Base-by-base conservation (phyloP, 768 basidiomycete genomes). In the Mycena rosella region DNA sequence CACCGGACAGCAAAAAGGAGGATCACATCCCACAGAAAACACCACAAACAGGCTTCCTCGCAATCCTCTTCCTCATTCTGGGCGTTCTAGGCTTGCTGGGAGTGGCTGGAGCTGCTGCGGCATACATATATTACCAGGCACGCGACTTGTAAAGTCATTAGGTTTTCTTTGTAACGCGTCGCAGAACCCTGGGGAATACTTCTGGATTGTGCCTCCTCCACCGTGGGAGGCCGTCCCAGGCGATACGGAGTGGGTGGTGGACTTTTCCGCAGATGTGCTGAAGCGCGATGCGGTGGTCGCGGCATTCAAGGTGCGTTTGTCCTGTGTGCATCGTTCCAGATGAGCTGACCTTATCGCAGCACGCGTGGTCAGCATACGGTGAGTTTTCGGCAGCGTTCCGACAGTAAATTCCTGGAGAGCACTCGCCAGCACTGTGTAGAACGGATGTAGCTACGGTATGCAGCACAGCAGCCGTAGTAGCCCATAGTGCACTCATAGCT, bases 361-460 rank as follows among this genome's bases (percentile, higher is more conserved):
- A 95, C 77, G 93, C 94, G 27, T 96, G 94, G 94, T 77, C 73
- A 61, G 92, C 93, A 26, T 96, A 96, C 75, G 94, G 94, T 94
- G 82, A 56, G 0, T n/a, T 60, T 59, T 14, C 20, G 13, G 2
- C 3, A 2, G 6, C 26, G 44, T n/a, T 64, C 17, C 36, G n/a
- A n/a, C n/a, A n/a, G n/a, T n/a, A n/a, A n/a, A n/a, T n/a, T n/a
- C n/a, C n/a, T n/a, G n/a, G n/a, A n/a, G n/a, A n/a, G n/a, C n/a
- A n/a, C n/a, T n/a, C n/a, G n/a, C n/a, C n/a, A n/a, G n/a, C n/a
- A n/a, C n/a, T n/a, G n/a, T n/a, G n/a, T n/a, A n/a, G n/a, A n/a
- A n/a, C n/a, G n/a, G n/a, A n/a, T n/a, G n/a, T n/a, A n/a, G n/a
- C n/a, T n/a, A n/a, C n/a, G n/a, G n/a, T n/a, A n/a, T n/a, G n/a